phyloP scores from a whole-genome alignment of 305 asterid species.

The Lippia alba region DNA sequence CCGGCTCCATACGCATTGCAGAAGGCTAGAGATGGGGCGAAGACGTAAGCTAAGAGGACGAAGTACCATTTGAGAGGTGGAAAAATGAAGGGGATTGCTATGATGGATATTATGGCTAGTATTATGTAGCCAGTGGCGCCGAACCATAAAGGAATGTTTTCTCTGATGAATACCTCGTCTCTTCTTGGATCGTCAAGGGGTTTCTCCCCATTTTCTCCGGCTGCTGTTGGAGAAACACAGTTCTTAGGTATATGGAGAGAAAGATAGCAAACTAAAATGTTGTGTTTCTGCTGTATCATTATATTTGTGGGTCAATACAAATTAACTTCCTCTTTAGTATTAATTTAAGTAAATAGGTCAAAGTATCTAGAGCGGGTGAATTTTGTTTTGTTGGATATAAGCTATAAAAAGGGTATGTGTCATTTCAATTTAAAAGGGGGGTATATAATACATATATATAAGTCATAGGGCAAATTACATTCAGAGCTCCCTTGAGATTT shows the following conservation, averaged over 20 bases:
- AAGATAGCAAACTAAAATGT: too few species aligned
- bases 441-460: too few species aligned
- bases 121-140: constrained; percentile 57
- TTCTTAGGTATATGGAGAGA: too few species aligned
- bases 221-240: neutral
- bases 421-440: neutral
- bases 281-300: too few species aligned
- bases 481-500: too few species aligned
- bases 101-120: constrained; percentile 50
- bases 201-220: constrained; percentile 33
- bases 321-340: too few species aligned
- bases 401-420: too few species aligned
- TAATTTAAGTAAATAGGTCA: too few species aligned
- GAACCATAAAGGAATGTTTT: constrained; percentile 67
- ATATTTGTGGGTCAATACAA: too few species aligned
- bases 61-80: constrained; percentile 79
- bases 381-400: neutral
- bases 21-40: constrained; percentile 81
- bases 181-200: constrained; percentile 29
- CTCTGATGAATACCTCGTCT: constrained; percentile 59
- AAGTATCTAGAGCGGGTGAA: too few species aligned
- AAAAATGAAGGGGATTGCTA: constrained; percentile 65
- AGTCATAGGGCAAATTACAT: too few species aligned
- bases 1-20: constrained; percentile 92
- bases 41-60: constrained; percentile 60